Base-by-base conservation (phyloP, 495 filamentous ascomycete species). In the Aspergillus saccharolyticus region DNA sequence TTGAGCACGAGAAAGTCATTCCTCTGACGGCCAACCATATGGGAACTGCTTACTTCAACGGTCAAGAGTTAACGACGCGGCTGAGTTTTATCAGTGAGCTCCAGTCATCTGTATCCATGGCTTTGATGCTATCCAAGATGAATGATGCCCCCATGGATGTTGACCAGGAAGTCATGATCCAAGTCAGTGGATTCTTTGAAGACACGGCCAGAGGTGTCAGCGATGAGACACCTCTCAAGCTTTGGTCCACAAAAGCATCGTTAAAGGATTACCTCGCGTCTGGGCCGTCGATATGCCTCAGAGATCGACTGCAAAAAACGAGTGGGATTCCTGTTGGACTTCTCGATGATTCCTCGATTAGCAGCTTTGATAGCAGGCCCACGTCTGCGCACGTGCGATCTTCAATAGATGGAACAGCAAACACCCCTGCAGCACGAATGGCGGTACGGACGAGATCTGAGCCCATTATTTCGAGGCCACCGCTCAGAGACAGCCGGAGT, bases 131-230 rank as follows among this genome's bases (percentile, higher is more conserved):
- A 19, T 58, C 72, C 30, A 52, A 63, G 65, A 55, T 65, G 47
- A n/a, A 73, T 70, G 70, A 80, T 69, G 52, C 71, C 61, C 33
- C 68, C 0, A 30, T 86, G 44, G 62, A 70, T 24, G 74, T 85
- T 0, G 75, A 77, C 39, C 61, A 73, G 12, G 73, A 79, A 24
- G 81, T 86, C 46, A 79, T 77, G 58, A 74, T 85, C 15, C 82
- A 86, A 55, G 66, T 85, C 7, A 80, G 82, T 47, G 83, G 82
- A 0, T 87, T 87, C 60, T 87, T 84, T 49, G 81, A 81, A 28
- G 79, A 83, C 49, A 68, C 68, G 2, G 68, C 71, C 14, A 56
- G 75, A 63, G 52, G 82, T 60, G 57, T 73, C 61, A 64, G 75
- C 70, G 62, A 67, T 56, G 59, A 73, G 59, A 62, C 66, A 12